Percentiles rank a stretch among this genome's conserved stretches.
phyloP scores from a whole-genome alignment of 441 rosid species.

The Aleurites moluccanus region DNA sequence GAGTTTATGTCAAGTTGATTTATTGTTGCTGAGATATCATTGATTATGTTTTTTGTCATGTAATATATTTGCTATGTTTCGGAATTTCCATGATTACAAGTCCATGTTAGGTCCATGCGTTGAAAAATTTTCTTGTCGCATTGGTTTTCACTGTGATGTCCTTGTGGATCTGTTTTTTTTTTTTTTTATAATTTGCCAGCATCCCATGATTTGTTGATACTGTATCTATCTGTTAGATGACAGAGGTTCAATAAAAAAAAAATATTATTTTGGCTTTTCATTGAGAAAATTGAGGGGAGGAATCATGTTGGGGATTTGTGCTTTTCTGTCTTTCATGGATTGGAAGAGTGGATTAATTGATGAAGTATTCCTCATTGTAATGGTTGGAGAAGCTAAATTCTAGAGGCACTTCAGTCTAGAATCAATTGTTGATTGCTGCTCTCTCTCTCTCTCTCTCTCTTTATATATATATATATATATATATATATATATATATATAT shows the following conservation, averaged over 20 bases:
- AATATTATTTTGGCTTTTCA: neutral
- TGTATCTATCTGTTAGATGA: conserved; percentile 4
- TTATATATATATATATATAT: no score
- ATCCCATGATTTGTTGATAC: neutral
- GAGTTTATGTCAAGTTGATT: neutral
- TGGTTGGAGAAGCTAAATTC: conserved; percentile 6
- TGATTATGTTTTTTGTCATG: neutral
- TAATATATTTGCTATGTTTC: neutral
- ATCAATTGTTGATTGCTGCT: conserved; percentile 1
- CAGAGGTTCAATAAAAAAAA: neutral
- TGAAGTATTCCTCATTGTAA: neutral
- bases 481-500: no score
- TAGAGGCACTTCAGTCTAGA: neutral
- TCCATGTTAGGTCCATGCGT: neutral
- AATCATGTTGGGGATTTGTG: neutral
- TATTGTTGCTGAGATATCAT: neutral
- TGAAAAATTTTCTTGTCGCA: neutral
- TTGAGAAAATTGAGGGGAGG: neutral
- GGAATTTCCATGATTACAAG: neutral
- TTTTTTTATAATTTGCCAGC: neutral
- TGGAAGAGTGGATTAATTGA: conserved; percentile 1
- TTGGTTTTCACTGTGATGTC: neutral
- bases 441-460: no score
- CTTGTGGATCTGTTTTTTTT: neutral
- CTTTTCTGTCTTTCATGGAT: neutral